A percentile compares a stretch with the other conserved stretches of the same genome.
Conservation (phyloP, 495 filamentous ascomycete species). For the Tuber magnatum region DNA sequence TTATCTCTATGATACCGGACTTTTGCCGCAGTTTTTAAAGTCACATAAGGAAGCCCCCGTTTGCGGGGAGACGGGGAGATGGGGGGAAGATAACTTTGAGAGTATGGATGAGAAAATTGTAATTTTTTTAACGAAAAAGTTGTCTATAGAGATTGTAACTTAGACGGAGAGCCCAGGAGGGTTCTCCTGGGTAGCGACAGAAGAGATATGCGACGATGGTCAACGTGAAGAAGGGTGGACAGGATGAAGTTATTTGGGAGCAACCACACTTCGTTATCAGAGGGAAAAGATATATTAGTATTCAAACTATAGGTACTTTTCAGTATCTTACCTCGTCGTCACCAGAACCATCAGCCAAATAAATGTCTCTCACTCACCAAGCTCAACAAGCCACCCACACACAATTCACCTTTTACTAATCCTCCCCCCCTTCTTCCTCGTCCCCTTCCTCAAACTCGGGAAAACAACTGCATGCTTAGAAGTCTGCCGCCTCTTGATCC, state of each 20-base stretch:
- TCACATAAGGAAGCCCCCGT: background rate
- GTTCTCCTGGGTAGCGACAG: background rate
- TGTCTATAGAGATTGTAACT: background rate
- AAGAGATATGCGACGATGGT: background rate
- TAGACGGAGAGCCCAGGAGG: background rate
- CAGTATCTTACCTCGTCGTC: background rate
- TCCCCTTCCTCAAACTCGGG: background rate
- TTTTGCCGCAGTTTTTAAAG: background rate
- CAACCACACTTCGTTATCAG: background rate
- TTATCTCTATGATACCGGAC: background rate
- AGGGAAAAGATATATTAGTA: background rate
- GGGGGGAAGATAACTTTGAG: background rate
- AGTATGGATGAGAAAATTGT: background rate
- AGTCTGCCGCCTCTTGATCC: background rate
- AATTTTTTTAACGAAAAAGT: background rate
- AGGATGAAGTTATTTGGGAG: background rate
- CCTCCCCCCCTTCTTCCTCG: background rate
- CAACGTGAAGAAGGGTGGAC: background rate
- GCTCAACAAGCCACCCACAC: background rate
- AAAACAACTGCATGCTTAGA: background rate
- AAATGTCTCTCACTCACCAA: background rate
- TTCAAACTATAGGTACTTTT: background rate
- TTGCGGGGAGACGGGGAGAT: background rate
- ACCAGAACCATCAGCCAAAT: background rate
- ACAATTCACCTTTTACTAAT: background rate